phyloP scores from a whole-genome alignment of 306 rosid species.

The Pueraria montana region DNA sequence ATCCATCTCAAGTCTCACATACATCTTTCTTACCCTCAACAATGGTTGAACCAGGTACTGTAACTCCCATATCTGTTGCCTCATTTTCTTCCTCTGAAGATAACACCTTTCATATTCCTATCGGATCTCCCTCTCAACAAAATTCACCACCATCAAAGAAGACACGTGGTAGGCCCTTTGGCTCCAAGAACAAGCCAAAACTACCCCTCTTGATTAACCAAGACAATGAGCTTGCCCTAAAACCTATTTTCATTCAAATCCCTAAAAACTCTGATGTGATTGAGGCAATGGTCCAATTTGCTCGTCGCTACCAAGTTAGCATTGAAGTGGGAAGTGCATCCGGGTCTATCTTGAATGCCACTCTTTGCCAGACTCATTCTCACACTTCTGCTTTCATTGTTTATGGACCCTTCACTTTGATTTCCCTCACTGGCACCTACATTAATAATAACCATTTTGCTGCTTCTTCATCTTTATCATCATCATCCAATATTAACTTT shows the following conservation, averaged over 20 bases:
- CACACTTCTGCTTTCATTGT: neutral
- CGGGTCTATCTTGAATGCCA: neutral
- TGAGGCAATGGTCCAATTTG: neutral
- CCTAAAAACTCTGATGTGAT: neutral
- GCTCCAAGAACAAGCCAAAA: neutral
- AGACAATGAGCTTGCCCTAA: too few species aligned
- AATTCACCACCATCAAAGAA: neutral
- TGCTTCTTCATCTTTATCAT: neutral
- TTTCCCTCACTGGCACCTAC: neutral
- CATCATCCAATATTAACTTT: neutral
- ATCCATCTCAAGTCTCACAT: neutral
- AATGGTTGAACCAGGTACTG: neutral
- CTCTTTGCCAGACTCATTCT: neutral
- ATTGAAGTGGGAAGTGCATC: neutral
- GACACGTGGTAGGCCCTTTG: neutral
- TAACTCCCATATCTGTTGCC: neutral
- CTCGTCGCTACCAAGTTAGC: neutral
- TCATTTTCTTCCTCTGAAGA: neutral
- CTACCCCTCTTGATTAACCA: neutral
- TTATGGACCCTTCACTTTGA: neutral
- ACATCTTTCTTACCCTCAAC: neutral
- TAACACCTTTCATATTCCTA: neutral
- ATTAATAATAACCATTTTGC: neutral
- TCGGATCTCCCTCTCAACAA: neutral
- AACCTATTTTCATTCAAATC: neutral